phyloP scores from a whole-genome alignment of 306 rosid species.

The Corylus heterophylla region DNA sequence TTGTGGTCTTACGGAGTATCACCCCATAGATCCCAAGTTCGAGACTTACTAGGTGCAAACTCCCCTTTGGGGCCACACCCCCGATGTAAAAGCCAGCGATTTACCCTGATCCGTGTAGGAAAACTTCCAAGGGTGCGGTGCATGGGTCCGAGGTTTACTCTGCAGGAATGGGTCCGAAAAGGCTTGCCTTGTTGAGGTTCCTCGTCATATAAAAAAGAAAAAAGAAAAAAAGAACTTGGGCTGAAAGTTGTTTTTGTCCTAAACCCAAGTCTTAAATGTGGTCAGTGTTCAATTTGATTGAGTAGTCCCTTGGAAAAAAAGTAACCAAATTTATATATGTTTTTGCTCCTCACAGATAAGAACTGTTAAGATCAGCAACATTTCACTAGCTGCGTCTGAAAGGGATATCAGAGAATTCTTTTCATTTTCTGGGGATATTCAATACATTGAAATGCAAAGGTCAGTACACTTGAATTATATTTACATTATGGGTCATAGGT shows the following conservation, averaged over 20 bases:
- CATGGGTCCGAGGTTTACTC: too few relatives aligned
- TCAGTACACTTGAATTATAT: constrained; percentile 32
- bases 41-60: too few relatives aligned
- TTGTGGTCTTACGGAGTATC: too few relatives aligned
- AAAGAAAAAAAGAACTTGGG: background rate
- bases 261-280: constrained; percentile 14
- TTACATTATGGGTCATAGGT: background rate
- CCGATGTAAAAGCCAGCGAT: too few relatives aligned
- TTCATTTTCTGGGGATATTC: constrained; percentile 82
- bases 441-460: constrained; percentile 77
- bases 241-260: background rate
- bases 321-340: constrained; percentile 12
- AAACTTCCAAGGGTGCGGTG: too few relatives aligned
- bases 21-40: too few relatives aligned
- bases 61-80: too few relatives aligned
- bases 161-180: too few relatives aligned
- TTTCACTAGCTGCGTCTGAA: constrained; percentile 52
- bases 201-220: too few relatives aligned
- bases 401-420: constrained; percentile 76
- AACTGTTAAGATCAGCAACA: constrained; percentile 76
- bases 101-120: too few relatives aligned
- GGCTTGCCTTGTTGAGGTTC: too few relatives aligned
- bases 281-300: constrained; percentile 5
- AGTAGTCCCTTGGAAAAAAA: background rate
- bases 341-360: constrained; percentile 48